phyloP scores from a whole-genome alignment of 2,329 filamentous ascomycete genomes.

The Scopulariopsis brevicaulis region DNA sequence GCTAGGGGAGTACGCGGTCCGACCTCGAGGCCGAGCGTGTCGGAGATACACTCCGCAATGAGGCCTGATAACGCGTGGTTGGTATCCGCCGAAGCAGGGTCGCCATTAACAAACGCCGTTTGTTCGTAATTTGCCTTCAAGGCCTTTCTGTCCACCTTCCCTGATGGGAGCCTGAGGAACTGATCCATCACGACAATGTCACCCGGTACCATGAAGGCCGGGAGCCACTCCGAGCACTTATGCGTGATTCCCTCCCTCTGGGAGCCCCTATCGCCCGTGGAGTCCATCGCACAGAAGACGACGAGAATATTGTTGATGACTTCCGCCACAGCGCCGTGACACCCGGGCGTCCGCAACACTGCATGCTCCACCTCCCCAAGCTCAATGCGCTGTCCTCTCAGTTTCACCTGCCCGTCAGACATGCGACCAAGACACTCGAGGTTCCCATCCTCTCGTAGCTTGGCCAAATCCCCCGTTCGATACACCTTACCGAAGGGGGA shows the following conservation, averaged over 20 bases:
- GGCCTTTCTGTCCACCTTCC: conserved; percentile 65
- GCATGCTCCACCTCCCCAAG: conserved; percentile 69
- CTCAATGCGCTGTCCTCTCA: conserved; percentile 74
- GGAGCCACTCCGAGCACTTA: conserved; percentile 64
- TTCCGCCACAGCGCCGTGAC: conserved; percentile 54
- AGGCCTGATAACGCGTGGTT: conserved; percentile 5
- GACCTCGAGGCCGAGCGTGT: conserved; percentile 25
- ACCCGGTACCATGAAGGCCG: conserved; percentile 71
- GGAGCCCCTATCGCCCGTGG: conserved; percentile 11
- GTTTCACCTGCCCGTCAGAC: conserved; percentile 70
- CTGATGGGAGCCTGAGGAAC: conserved; percentile 69
- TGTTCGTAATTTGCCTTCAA: conserved; percentile 40
- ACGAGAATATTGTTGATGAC: conserved; percentile 61
- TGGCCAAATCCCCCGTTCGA: conserved; percentile 74
- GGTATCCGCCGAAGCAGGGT: not conserved
- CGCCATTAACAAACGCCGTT: conserved; percentile 2
- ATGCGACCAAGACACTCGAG: conserved; percentile 81
- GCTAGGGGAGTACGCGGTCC: conserved; percentile 29
- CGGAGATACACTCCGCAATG: conserved; percentile 27
- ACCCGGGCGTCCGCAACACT: conserved; percentile 45
- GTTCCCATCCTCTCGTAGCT: conserved; percentile 52
- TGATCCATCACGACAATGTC: conserved; percentile 53
- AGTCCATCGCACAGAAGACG: conserved; percentile 55
- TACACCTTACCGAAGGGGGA: conserved; percentile 63
- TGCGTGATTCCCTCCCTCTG: conserved; percentile 32